Evolutionary conservation across 345 rosid genomes (phyloP), one percentile per base, ranked within the genome.

Genomic region (Aegle marmelos): DNA sequence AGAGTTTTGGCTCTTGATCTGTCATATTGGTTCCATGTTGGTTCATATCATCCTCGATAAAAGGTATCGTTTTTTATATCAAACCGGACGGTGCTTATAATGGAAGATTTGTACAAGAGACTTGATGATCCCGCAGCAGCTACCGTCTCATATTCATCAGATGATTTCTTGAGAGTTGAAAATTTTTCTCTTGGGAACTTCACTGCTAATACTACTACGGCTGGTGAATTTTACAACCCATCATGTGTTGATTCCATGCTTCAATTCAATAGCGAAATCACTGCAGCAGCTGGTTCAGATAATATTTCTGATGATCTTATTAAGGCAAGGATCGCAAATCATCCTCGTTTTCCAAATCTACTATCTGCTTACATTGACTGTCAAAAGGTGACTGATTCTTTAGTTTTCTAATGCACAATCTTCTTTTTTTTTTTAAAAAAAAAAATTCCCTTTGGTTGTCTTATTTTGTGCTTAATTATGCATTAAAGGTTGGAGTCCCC

Each of bases 271-370:
- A 61, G 45, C 36, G 74, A 74, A 66, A 77, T 53, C 21, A 48
- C 72, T 70, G 34, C 50, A 4, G 50, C 50, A 45, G 50, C 74
- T 59, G 86, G 81, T 73, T 79, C 89, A 58, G 81, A 79, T 41
- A 76, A 80, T 41, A 78, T 81, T 75, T 75, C 80, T 78, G 70
- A 65, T 65, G 87, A 86, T 81, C 84, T 89, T 78, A 82, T 86
- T 79, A 91, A 89, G 82, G 72, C 86, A 77, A 91, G 87, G 89
- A 91, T 91, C 80, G 83, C 93, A 53, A 69, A 61, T 83, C 95
- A 91, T 82, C 91, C 93, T 60, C 88, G 79, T 68, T 91, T 88
- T 80, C 91, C 91, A 28, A 75, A 88, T 79, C 75, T 91, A 33
- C 74, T 91, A 0, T 86, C 95, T 83, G 91, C 90, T 22, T 83